Base-by-base conservation (phyloP, 108 stramenopile genomes). In the Nitzschia sp. region DNA sequence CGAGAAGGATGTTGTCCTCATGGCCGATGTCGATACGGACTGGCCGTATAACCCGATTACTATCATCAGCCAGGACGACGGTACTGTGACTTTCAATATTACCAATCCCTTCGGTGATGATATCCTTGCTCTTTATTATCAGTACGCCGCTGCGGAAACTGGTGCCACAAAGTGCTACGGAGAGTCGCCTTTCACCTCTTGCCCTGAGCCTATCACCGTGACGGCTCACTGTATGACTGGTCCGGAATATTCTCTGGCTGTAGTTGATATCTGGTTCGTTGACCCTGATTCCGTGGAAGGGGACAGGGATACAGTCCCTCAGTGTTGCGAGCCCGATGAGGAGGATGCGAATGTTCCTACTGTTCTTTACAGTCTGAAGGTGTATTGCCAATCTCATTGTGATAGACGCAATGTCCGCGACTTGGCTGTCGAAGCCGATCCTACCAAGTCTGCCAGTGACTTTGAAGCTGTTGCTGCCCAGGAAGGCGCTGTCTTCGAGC, bases 241-340 rank as follows among this genome's bases (percentile, higher is more conserved):
- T 17, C 4, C 23, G 9, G 13, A 17, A 17, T 19, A 51, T 51
- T 5, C 56, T 57, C 13, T 68, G 6, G 18, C 54, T 19, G 24
- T 68, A 5, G 67, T 68, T 13, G 51, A 68, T 24, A 11, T 68
- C 23, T 68, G 67, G 67, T 35, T 68, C 11, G 15, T 18, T 24
- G 30, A 29, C 24, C 18, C 53, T 3, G 11, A 23, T 24, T 18
- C 28, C 23, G 6, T 68, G 33, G 67, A 57, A 17, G 33, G 13
- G n/a, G 55, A 57, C 25, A 17, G 24, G 17, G 65, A 19, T 13
- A 45, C 31, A 13, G 29, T 57, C 33, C 67, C 67, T 5, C 11
- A 38, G 28, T 68, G 67, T 28, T 68, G 67, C 34, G 24, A 57
- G 15, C 67, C 67, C 24, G 21, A 23, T 57, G 67, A 68, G 13